A percentile compares a stretch with the other conserved stretches of the same genome.
phyloP scores from a whole-genome alignment of 352 stramenopile species.

The Phytophthora kernoviae region DNA sequence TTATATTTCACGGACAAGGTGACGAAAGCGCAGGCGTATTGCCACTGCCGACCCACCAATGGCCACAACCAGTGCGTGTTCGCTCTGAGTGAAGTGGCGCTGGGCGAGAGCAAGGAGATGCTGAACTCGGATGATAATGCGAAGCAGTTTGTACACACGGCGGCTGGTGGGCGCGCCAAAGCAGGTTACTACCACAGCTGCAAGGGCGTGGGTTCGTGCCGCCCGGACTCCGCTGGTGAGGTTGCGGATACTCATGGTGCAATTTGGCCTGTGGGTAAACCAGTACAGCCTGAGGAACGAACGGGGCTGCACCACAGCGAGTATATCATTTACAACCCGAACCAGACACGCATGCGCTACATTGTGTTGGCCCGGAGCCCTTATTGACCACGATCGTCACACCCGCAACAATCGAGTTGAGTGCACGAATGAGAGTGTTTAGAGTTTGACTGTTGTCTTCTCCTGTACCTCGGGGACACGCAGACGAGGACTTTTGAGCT shows the following conservation, averaged over 20 bases:
- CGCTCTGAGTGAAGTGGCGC: slow-evolving; percentile 67
- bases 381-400: slow-evolving; percentile 28
- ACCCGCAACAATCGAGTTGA: slow-evolving; percentile 11
- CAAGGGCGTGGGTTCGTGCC: slow-evolving; percentile 67
- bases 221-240: slow-evolving; percentile 56
- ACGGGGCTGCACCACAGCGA: slow-evolving; percentile 77
- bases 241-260: slow-evolving; percentile 58
- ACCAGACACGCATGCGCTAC: slow-evolving; percentile 83
- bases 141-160: slow-evolving; percentile 52
- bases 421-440: slow-evolving; percentile 26
- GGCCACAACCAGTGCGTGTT: slow-evolving; percentile 58
- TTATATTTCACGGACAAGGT: slow-evolving; percentile 91
- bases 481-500: slow-evolving; percentile 16
- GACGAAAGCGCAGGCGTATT: slow-evolving; percentile 74
- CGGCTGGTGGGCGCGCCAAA: slow-evolving; percentile 44
- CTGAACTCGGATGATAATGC: slow-evolving; percentile 55
- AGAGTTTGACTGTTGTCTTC: slow-evolving; percentile 22
- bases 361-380: slow-evolving; percentile 63
- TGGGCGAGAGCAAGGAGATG: slow-evolving; percentile 73
- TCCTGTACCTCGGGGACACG: slow-evolving; percentile 11
- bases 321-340: slow-evolving; percentile 88
- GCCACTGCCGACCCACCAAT: slow-evolving; percentile 51
- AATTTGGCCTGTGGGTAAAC: slow-evolving; percentile 71
- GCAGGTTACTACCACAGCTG: slow-evolving; percentile 57
- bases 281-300: slow-evolving; percentile 53